Evolutionary conservation across 805 yeast species (phyloP), one percentile per base, ranked within the genome.

Genomic region (Starmera quercuum): DNA sequence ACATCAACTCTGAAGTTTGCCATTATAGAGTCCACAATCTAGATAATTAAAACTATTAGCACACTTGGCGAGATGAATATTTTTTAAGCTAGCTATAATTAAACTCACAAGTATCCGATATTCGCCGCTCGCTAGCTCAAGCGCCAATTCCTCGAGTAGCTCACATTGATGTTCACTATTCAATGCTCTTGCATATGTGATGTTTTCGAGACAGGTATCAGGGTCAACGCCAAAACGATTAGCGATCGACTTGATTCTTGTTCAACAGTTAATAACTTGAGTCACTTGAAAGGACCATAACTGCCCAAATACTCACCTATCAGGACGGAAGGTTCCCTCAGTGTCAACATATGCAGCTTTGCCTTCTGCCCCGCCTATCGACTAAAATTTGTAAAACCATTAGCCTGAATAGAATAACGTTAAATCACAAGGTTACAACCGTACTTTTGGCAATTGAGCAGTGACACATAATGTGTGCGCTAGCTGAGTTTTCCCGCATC

Each of bases 401-500:
- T 20, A 6, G 14, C 5, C 11, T 13, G 14, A 9, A 13, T 9
- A 25, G 12, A 23, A n/a, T 6, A 7, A 23, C 12, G n/a, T n/a
- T 6, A 23, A 5, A 23, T 25, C 17, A 25, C 15, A 11, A n/a
- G n/a, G n/a, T n/a, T n/a, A n/a, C 7, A 4, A 22, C 35, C 47
- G 11, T 30, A 62, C 67, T 29, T 66, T 73, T 8, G 85, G 86
- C 37, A 82, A 55, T 51, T 82, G 90, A 26, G 86, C 68, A 2
- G 87, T 78, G 10, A 82, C 86, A 34, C 88, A 81, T 36, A 82
- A 61, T 0, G 90, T 82, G 51, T 82, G 90, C 16, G 88, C 78
- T 52, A 82, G 57, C 53, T 82, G 90, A n/a, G 88, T 80, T 49
- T 82, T 82, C 26, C 90, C 90, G 36, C 88, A 81, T 50, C 90